Conservation (phyloP, 805 yeast species). For the Ogataea haglerorum region DNA sequence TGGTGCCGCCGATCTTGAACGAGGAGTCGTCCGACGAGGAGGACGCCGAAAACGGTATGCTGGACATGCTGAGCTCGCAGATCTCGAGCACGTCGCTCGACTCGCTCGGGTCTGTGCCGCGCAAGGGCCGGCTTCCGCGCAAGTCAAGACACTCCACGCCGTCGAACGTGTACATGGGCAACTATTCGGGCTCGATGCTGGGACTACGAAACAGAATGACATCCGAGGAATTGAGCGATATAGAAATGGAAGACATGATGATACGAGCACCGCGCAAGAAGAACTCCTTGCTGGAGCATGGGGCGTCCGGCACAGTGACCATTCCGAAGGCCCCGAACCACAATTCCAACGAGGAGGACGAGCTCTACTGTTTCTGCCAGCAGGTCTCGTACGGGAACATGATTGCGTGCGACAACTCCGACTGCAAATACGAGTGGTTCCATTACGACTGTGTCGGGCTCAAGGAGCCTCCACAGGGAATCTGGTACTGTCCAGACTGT, state of each 20-base stretch:
- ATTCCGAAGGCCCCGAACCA: slow-evolving; percentile 21
- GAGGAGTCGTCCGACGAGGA: slow-evolving; percentile 20
- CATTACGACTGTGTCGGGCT: slow-evolving; percentile 83
- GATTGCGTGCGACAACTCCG: slow-evolving; percentile 62
- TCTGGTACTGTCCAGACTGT: slow-evolving; percentile 97
- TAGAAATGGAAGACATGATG: slow-evolving; percentile 19
- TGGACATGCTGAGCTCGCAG: slow-evolving; percentile 21
- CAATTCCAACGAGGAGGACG: slow-evolving; percentile 58
- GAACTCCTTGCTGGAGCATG: slow-evolving; percentile 21
- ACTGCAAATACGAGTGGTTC: slow-evolving; percentile 61
- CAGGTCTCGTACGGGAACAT: slow-evolving; percentile 79
- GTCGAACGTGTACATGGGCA: slow-evolving; percentile 5
- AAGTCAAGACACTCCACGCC: slow-evolving; percentile 24
- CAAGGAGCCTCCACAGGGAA: slow-evolving; percentile 89
- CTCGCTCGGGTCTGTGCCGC: slow-evolving; percentile 11
- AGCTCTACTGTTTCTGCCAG: slow-evolving; percentile 85
- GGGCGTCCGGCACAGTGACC: slow-evolving; percentile 28
- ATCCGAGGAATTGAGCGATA: slow-evolving; percentile 21
- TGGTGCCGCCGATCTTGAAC: slow-evolving; percentile 52
- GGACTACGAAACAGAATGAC: slow-evolving; percentile 18
- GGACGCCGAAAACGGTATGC: slow-evolving; percentile 8
- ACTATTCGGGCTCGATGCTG: slow-evolving; percentile 4
- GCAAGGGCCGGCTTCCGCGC: slow-evolving; percentile 14
- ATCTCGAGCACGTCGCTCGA: slow-evolving; percentile 21
- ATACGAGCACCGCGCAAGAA: slow-evolving; percentile 16